These are phyloP conservation scores for Magnaporthiopsis rhizophila DNA, from an alignment of 2,329 filamentous ascomycete species.

Conservation along the genomic window DNA sequence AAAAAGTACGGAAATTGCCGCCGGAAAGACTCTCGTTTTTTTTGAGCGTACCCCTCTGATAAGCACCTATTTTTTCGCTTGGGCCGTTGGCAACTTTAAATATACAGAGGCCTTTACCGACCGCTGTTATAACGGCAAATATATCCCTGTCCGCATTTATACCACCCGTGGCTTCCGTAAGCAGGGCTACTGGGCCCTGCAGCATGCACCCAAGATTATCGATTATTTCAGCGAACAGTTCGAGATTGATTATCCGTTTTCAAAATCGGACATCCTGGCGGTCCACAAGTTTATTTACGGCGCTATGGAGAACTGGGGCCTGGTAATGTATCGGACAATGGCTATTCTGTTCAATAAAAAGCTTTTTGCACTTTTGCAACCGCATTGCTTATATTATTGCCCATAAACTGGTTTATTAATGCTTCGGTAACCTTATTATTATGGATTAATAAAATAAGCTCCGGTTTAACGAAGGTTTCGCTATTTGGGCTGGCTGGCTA, in stretches of 20 bases:
- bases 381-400: slow-evolving; percentile 94
- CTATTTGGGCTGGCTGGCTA: slow-evolving; percentile 96
- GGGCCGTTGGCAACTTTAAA: slow-evolving; percentile 95
- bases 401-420: slow-evolving; percentile 96
- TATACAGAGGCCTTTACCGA: slow-evolving; percentile 89
- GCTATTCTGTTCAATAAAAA: slow-evolving; percentile 94
- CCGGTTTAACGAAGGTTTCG: slow-evolving; percentile 97
- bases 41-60: slow-evolving; percentile 84
- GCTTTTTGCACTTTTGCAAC: slow-evolving; percentile 85
- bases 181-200: slow-evolving; percentile 80
- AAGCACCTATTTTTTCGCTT: slow-evolving; percentile 86
- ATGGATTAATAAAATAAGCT: slow-evolving; percentile 99
- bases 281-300: slow-evolving; percentile 86
- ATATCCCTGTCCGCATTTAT: slow-evolving; percentile 91
- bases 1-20: slow-evolving; percentile 44
- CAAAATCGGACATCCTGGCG: slow-evolving; percentile 83
- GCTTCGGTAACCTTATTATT: slow-evolving; percentile 95
- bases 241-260: slow-evolving; percentile 83
- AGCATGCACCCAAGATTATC: slow-evolving; percentile 87
- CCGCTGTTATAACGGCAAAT: slow-evolving; percentile 84
- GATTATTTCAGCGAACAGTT: slow-evolving; percentile 97
- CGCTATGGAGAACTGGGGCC: slow-evolving; percentile 94
- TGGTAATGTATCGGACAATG: slow-evolving; percentile 93
- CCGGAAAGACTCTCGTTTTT: slow-evolving; percentile 64
- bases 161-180: slow-evolving; percentile 91